phyloP scores from a whole-genome alignment of 768 basidiomycete species.

The Phanerochaete sordida region DNA sequence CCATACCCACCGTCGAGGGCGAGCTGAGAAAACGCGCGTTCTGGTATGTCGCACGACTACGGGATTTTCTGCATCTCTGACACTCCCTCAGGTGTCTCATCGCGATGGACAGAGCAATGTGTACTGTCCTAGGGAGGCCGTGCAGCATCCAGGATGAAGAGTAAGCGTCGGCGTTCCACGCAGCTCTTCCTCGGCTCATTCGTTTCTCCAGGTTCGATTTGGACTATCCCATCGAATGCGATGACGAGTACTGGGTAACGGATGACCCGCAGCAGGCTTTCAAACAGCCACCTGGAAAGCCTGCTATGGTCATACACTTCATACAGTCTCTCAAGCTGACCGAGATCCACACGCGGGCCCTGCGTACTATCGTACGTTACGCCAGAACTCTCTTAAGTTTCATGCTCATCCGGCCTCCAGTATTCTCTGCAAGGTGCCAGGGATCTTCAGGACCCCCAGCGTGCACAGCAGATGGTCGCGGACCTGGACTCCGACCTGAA shows the following conservation, averaged over 20 bases:
- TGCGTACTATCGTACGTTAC: constrained; percentile 61
- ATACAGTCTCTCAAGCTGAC: constrained; percentile 61
- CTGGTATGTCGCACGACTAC: constrained; percentile 38
- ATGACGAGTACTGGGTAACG: constrained; percentile 77
- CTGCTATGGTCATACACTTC: constrained; percentile 62
- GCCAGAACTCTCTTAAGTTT: not conserved
- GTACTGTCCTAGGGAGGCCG: constrained; percentile 56
- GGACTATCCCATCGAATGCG: constrained; percentile 76
- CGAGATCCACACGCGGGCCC: constrained; percentile 63
- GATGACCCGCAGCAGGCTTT: constrained; percentile 56
- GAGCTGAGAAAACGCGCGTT: constrained; percentile 83
- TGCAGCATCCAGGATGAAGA: constrained; percentile 72
- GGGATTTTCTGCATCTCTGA: not conserved
- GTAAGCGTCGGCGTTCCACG: constrained; percentile 34
- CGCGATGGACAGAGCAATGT: constrained; percentile 40
- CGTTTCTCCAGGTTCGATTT: constrained; percentile 60
- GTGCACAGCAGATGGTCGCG: constrained; percentile 55
- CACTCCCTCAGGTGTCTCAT: constrained; percentile 37
- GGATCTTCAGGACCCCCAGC: constrained; percentile 37
- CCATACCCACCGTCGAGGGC: constrained; percentile 45
- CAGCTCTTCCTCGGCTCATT: constrained; percentile 1
- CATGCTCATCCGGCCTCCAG: constrained; percentile 49
- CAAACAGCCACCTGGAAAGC: constrained; percentile 58
- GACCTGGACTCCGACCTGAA: constrained; percentile 69
- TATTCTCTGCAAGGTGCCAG: constrained; percentile 47